These are phyloP conservation scores for Claviceps africana DNA, from an alignment of 2,329 filamentous ascomycete species.

Conservation along the genomic window DNA sequence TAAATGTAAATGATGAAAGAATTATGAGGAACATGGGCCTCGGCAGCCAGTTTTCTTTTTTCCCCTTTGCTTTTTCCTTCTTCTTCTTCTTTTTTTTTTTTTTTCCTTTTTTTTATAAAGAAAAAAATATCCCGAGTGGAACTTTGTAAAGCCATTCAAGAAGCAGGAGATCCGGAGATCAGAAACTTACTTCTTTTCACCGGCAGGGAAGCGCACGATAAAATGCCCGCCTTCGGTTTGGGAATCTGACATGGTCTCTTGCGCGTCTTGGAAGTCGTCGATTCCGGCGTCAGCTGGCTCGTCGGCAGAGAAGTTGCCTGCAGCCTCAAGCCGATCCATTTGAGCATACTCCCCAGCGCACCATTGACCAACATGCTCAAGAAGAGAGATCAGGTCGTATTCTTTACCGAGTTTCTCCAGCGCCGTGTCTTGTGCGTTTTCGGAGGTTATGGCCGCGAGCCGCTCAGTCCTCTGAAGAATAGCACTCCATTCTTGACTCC, in stretches of 20 bases:
- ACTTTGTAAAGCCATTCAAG: neutral
- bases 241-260: neutral
- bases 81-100: no score
- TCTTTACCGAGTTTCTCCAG: constrained; percentile 7
- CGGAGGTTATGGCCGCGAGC: neutral
- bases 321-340: neutral
- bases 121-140: no score
- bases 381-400: constrained; percentile 10
- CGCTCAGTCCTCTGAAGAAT: neutral
- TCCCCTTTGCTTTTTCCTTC: no score
- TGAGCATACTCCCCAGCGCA: constrained; percentile 9
- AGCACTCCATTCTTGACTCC: neutral
- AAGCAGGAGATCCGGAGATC: neutral
- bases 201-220: neutral
- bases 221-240: neutral
- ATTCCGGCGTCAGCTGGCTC: neutral
- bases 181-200: neutral
- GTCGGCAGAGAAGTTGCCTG: neutral
- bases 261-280: neutral
- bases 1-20: no score
- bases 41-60: no score
- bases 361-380: constrained; percentile 10
- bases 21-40: no score
- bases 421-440: constrained; percentile 4
- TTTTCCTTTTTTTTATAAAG: no score